Evolutionary conservation across 352 stramenopile species (phyloP).

Genomic region (Globisporangium spinosum): DNA sequence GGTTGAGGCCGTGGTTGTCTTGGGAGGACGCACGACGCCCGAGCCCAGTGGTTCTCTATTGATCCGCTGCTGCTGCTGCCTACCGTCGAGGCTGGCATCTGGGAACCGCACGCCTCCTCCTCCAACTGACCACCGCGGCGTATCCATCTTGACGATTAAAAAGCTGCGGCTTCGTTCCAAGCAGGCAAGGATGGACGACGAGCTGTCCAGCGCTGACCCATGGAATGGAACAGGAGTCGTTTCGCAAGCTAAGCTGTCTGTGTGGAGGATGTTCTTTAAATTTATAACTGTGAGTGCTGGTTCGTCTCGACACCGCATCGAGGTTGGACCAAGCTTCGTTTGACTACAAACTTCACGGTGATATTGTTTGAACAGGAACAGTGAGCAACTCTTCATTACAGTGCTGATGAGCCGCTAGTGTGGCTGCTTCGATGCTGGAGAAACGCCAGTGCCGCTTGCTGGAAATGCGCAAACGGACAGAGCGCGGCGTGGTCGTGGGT

Average conservation of each 20-base stretch:
- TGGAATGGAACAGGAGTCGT: too few relatives aligned
- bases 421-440: conserved; percentile 26
- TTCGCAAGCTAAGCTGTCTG: too few relatives aligned
- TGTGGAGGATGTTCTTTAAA: too few relatives aligned
- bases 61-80: not conserved
- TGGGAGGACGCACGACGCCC: not conserved
- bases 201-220: too few relatives aligned
- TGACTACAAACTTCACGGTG: not conserved
- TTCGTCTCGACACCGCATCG: too few relatives aligned
- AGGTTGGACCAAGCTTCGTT: not conserved
- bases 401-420: conserved; percentile 9
- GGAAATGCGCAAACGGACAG: conserved; percentile 56
- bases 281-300: too few relatives aligned
- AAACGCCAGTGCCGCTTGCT: conserved; percentile 43
- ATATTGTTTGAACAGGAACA: not conserved
- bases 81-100: not conserved
- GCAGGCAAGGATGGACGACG: too few relatives aligned
- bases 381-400: conserved; percentile 6
- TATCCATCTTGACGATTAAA: not conserved
- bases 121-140: not conserved
- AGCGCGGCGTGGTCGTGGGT: conserved; percentile 39
- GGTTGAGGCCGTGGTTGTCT: not conserved
- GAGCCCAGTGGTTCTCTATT: not conserved
- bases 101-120: not conserved
- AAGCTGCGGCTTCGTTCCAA: not conserved